Evolutionary conservation across 1,284 basidiomycete genomes (phyloP), one percentile per base, ranked within the genome.

Genomic region (Lentinus polychrous): DNA sequence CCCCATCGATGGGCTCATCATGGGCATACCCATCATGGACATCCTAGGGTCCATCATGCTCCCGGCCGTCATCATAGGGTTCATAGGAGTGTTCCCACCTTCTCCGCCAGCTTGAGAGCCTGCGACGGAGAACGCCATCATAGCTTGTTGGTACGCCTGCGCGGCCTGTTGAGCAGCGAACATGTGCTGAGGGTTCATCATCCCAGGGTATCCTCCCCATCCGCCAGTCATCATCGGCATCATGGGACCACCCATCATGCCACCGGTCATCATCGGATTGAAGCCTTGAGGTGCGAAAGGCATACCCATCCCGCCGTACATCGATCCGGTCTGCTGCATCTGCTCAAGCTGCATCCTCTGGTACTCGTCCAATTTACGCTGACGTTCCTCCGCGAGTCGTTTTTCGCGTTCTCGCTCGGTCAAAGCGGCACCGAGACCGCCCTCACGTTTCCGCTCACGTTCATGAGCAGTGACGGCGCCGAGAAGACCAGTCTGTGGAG

Each of bases 391-490:
- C 17, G 88, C 92, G 22, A 91, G 51, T 22, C 94, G 78, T 62
- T 91, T 88, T 64, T 98, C 93, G 42, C 94, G 80, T 67, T 98
- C 94, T 34, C 94, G 81, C 69, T 98, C 94, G 1, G 95, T 98
- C 56, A 99, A 71, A 1, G 91, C 82, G 24, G 94, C 94, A 49
- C 95, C 95, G 27, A 96, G 81, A 22, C 95, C 95, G 47, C 95
- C 94, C 45, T 95, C 91, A 35, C 91, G 83, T 65, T 95, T 94
- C 54, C 93, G 78, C 52, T 98, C 94, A 49, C 91, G 79, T 68
- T 99, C 94, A 66, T 96, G 93, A 15, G 88, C 91, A 22, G 92
- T 93, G 58, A 99, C 94, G 2, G 94, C 94, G 18, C 95, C 95
- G 41, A 99, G 79, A 33, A 99, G 78, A 34, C 96, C 96, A 32